Percentiles rank a stretch among this genome's conserved stretches.
These are phyloP conservation scores for Exophiala oligosperma DNA, from an alignment of 2,329 filamentous ascomycete genomes.

Conservation along the genomic window DNA sequence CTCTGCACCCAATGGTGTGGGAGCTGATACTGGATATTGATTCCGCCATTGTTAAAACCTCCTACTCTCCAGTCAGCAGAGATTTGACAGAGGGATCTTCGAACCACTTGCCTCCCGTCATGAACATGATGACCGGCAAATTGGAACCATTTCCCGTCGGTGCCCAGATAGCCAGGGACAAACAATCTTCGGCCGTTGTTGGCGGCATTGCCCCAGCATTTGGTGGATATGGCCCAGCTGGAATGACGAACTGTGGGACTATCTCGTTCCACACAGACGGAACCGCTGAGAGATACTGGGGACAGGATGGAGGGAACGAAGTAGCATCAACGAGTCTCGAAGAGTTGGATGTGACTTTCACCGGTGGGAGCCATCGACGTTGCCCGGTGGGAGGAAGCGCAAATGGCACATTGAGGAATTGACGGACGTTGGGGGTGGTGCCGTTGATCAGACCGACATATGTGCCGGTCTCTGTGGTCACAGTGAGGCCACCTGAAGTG, in stretches of 20 bases:
- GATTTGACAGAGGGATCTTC: background rate
- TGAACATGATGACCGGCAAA: constrained; percentile 30
- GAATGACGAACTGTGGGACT: no score
- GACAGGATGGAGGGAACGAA: constrained; percentile 33
- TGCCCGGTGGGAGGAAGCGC: constrained; percentile 37
- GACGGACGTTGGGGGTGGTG: constrained; percentile 37
- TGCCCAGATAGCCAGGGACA: constrained; percentile 46
- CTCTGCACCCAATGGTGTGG: constrained; percentile 41
- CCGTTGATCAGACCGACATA: constrained; percentile 37
- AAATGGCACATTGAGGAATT: constrained; percentile 41
- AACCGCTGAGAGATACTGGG: constrained; percentile 31
- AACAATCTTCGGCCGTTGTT: constrained; percentile 43
- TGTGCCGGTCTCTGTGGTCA: constrained; percentile 21
- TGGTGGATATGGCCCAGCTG: constrained; percentile 16
- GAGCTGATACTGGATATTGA: constrained; percentile 43
- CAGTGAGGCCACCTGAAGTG: background rate
- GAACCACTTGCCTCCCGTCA: constrained; percentile 25
- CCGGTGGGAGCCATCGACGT: constrained; percentile 37
- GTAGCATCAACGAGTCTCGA: constrained; percentile 30
- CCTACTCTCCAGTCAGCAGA: background rate
- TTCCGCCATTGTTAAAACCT: constrained; percentile 29
- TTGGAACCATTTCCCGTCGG: constrained; percentile 31
- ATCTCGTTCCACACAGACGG: no score
- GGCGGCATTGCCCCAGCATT: constrained; percentile 21
- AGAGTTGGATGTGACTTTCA: constrained; percentile 12